phyloP scores from a whole-genome alignment of 345 rosid genomes.

The Erucastrum elatum region DNA sequence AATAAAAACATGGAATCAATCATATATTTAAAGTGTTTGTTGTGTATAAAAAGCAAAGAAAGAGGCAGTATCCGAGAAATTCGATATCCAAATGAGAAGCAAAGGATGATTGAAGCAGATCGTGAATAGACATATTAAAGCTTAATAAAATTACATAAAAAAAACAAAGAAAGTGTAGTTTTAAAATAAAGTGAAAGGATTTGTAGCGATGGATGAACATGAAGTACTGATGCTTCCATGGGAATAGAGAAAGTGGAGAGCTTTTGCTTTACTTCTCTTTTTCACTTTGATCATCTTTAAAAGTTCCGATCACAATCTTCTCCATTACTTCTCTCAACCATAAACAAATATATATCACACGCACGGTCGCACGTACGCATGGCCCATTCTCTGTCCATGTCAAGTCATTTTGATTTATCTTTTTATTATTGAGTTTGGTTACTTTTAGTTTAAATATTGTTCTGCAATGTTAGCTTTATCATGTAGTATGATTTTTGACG shows the following conservation, averaged over 20 bases:
- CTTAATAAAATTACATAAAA: slow-evolving; percentile 1
- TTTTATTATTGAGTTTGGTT: not conserved
- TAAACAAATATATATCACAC: slow-evolving; percentile 17
- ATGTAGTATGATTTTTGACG: not conserved
- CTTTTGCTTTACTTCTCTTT: slow-evolving; percentile 45
- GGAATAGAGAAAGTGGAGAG: slow-evolving; percentile 40
- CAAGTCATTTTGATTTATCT: not conserved
- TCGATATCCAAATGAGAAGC: slow-evolving; percentile 44
- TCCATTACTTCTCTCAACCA: slow-evolving; percentile 24
- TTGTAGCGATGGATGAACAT: slow-evolving; percentile 39
- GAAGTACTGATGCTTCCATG: slow-evolving; percentile 41
- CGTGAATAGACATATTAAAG: slow-evolving; percentile 41
- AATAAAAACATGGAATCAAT: slow-evolving; percentile 21
- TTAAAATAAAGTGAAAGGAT: slow-evolving; percentile 37
- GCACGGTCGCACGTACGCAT: slow-evolving; percentile 39
- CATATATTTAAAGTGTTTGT: slow-evolving; percentile 21
- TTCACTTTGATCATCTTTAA: slow-evolving; percentile 43
- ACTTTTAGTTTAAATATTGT: slow-evolving; percentile 21
- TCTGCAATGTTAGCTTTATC: slow-evolving; percentile 18
- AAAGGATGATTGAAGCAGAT: slow-evolving; percentile 35
- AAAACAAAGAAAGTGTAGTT: not conserved
- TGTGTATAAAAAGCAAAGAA: slow-evolving; percentile 29
- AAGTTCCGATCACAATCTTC: slow-evolving; percentile 42
- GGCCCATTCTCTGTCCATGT: slow-evolving; percentile 15
- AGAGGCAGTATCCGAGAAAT: slow-evolving; percentile 35